Conservation (phyloP, 2,329 filamentous ascomycete species). For the Penicillium sp. region DNA sequence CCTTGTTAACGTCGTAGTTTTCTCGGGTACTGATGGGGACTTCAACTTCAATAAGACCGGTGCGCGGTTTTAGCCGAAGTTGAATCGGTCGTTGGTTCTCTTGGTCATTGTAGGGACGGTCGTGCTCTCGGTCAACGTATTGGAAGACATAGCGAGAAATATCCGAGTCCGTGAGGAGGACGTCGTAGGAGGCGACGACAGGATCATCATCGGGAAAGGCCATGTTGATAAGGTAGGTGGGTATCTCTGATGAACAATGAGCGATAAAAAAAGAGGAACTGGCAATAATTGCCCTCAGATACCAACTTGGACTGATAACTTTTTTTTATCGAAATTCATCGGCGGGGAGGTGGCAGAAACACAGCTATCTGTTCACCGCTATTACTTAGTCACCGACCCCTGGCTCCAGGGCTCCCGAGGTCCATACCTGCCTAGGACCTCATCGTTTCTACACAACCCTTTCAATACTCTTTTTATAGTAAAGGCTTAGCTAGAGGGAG, state of each 20-base stretch:
- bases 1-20: slow-evolving; percentile 77
- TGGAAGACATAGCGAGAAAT: slow-evolving; percentile 72
- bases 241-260: background rate
- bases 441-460: too few relatives aligned
- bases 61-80: slow-evolving; percentile 70
- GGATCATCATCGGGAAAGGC: slow-evolving; percentile 47
- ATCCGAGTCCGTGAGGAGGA: slow-evolving; percentile 71
- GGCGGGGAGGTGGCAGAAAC: slow-evolving; percentile 17
- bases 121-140: slow-evolving; percentile 61
- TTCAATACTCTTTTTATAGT: too few relatives aligned
- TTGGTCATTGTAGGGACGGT: slow-evolving; percentile 53
- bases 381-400: background rate
- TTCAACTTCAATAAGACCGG: slow-evolving; percentile 84
- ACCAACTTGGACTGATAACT: background rate
- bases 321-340: slow-evolving; percentile 14
- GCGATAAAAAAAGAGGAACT: background rate
- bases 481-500: too few relatives aligned
- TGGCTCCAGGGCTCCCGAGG: too few relatives aligned
- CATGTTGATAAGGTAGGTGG: slow-evolving; percentile 5
- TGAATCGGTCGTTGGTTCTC: slow-evolving; percentile 54
- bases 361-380: slow-evolving; percentile 8
- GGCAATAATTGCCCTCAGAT: background rate
- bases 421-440: too few relatives aligned
- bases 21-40: slow-evolving; percentile 64
- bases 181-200: slow-evolving; percentile 65